Base-by-base conservation (phyloP, 164 flowering plant genomes). In the Sextonia rubra region DNA sequence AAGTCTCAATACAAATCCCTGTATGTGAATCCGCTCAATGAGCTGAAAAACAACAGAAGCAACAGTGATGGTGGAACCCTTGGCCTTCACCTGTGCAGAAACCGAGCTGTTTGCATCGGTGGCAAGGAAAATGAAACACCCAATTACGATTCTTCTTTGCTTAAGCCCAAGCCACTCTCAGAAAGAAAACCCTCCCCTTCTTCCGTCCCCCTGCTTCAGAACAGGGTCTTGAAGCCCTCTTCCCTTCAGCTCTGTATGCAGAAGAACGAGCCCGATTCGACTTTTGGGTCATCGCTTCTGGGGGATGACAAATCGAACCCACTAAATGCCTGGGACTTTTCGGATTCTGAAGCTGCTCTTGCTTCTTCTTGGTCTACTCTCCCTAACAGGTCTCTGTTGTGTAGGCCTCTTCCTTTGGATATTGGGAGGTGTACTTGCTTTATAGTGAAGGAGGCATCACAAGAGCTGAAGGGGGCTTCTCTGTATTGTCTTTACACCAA, bases 341-440 rank as follows among this genome's bases (percentile, higher is more conserved):
- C 98, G 1, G 97, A 92, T 82, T 91, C 97, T 0, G 98, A 94
- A 75, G 88, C 97, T 44, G 98, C 97, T 3, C 98, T 97, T 3
- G 97, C 92, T 81, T 91, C 98, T 47, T 92, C 97, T 58, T 94
- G 98, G 98, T 87, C 92, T 66, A 87, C 89, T 62, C 69, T 94
- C 73, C 95, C 98, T 2, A 94, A 91, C 52, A 92, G 96, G 91
- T 81, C 97, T 14, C 86, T 94, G 81, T 69, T 94, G 83, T 89
- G 81, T 74, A 85, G 94, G 79, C 95, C 97, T 48, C 82, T 94
- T 86, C 99, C 99, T 7, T 9, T 89, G 77, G 97, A 92, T 69
- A 78, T 94, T 15, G 99, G 99, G 76, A 88, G 86, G 78, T 94
- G 98, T 73, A 87, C 91, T 71, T 94, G 97, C 81, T 77, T 92